These are phyloP conservation scores for Quercus ilex DNA, from an alignment of 306 rosid genomes.

Conservation along the genomic window DNA sequence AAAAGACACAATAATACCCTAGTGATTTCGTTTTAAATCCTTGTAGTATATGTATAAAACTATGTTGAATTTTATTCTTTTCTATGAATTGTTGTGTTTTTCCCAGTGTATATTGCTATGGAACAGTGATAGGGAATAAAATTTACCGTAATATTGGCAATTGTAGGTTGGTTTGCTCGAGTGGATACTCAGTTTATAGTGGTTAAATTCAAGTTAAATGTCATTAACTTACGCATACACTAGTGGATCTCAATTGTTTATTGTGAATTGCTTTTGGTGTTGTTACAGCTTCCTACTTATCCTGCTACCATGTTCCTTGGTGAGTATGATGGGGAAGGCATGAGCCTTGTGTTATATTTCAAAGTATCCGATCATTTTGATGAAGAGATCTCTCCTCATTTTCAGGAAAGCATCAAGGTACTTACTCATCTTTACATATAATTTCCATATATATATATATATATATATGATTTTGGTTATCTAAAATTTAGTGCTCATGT, in stretches of 20 bases:
- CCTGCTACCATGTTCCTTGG: conserved; percentile 75
- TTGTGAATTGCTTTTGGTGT: background rate
- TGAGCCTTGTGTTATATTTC: conserved; percentile 87
- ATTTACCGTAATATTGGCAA: background rate
- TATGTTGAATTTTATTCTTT: background rate
- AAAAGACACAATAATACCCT: background rate
- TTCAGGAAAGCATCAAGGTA: conserved; percentile 67
- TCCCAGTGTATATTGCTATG: background rate
- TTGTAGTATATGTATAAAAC: too few relatives aligned
- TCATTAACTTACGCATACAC: background rate
- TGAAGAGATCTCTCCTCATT: conserved; percentile 49
- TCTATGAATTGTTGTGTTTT: background rate
- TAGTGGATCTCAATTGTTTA: background rate
- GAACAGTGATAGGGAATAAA: background rate
- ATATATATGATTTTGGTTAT: background rate
- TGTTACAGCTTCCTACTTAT: conserved; percentile 73
- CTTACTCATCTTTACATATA: background rate
- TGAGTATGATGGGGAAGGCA: conserved; percentile 79
- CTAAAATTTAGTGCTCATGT: background rate
- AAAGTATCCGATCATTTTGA: conserved; percentile 65
- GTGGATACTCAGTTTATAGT: background rate
- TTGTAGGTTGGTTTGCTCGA: background rate
- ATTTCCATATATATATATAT: background rate
- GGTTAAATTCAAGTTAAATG: background rate
- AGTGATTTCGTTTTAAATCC: background rate